Percentiles rank a stretch among this genome's conserved stretches.
Conservation (phyloP, 805 yeast species). For the Candida vartiovaarae region DNA sequence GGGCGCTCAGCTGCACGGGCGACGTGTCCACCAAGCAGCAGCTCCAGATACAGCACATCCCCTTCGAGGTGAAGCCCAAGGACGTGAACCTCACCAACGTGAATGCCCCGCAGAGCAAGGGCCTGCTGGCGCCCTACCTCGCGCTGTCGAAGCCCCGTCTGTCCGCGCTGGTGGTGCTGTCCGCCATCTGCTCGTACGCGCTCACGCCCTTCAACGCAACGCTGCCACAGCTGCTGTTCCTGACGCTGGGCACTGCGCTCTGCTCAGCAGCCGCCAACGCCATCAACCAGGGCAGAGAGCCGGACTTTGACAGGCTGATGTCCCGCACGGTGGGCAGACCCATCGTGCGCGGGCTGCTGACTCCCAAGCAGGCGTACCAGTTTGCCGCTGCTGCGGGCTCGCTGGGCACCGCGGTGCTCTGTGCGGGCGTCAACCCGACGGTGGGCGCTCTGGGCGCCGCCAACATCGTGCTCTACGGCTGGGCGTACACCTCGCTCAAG, state of each 20-base stretch:
- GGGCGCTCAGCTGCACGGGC: conserved; percentile 19
- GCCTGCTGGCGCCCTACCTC: conserved; percentile 49
- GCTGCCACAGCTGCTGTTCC: conserved; percentile 56
- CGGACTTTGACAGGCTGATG: conserved; percentile 82
- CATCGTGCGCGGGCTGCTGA: conserved; percentile 74
- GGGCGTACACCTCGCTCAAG: conserved; percentile 88
- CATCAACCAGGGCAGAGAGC: conserved; percentile 95
- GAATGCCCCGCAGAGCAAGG: conserved; percentile 15
- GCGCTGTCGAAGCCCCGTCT: conserved; percentile 88
- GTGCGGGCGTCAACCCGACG: conserved; percentile 75
- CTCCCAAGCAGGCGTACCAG: conserved; percentile 67
- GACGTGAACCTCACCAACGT: conserved; percentile 23
- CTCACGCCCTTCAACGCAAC: conserved; percentile 81
- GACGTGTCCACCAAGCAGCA: conserved; percentile 5
- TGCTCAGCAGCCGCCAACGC: conserved; percentile 95
- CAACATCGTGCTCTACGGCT: conserved; percentile 78
- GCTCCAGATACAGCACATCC: conserved; percentile 30
- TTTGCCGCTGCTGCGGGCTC: conserved; percentile 76
- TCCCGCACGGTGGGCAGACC: conserved; percentile 84
- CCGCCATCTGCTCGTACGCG: conserved; percentile 92
- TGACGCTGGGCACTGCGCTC: conserved; percentile 80
- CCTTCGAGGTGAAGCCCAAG: conserved; percentile 51
- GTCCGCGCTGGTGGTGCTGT: conserved; percentile 79
- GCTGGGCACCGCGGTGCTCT: conserved; percentile 61
- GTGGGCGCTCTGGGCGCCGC: conserved; percentile 77